Percentiles rank a stretch among this genome's conserved stretches.
phyloP scores from a whole-genome alignment of 345 rosid genomes.

The Gynandropsis gynandra region DNA sequence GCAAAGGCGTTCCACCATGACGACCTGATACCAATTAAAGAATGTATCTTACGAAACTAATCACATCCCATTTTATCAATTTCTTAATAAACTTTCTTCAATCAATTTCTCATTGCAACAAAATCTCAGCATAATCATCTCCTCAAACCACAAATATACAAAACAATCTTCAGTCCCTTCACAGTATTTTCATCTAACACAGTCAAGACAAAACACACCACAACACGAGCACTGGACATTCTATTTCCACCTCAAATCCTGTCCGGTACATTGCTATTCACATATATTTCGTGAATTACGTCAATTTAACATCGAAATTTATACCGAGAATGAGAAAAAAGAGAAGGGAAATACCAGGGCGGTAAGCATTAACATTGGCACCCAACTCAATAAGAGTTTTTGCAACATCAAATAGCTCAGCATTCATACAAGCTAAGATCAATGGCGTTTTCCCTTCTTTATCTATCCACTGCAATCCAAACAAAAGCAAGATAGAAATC shows the following conservation, averaged over 20 bases:
- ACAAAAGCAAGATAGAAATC: not conserved
- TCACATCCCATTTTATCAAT: not conserved
- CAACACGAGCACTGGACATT: too few species aligned
- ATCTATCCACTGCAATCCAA: slow-evolving; percentile 68
- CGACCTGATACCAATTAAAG: slow-evolving; percentile 45
- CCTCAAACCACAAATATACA: too few species aligned
- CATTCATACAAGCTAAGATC: slow-evolving; percentile 70
- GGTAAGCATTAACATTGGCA: slow-evolving; percentile 77
- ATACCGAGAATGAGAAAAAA: not conserved
- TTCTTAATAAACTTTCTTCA: slow-evolving; percentile 5
- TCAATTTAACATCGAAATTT: not conserved
- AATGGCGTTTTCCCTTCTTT: slow-evolving; percentile 90
- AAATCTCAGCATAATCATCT: too few species aligned
- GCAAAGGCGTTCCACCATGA: slow-evolving; percentile 83
- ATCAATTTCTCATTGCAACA: not conserved
- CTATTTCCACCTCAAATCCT: too few species aligned
- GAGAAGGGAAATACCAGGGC: slow-evolving; percentile 46
- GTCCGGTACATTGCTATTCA: too few species aligned
- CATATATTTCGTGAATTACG: too few species aligned
- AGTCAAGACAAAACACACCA: too few species aligned
- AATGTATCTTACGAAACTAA: not conserved
- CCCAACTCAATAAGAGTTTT: slow-evolving; percentile 81
- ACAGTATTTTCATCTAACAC: too few species aligned
- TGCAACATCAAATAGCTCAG: slow-evolving; percentile 56
- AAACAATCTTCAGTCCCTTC: too few species aligned